These are phyloP conservation scores for Cutaneotrichosporon spelunceum DNA, from an alignment of 1,284 basidiomycete genomes.

Conservation along the genomic window DNA sequence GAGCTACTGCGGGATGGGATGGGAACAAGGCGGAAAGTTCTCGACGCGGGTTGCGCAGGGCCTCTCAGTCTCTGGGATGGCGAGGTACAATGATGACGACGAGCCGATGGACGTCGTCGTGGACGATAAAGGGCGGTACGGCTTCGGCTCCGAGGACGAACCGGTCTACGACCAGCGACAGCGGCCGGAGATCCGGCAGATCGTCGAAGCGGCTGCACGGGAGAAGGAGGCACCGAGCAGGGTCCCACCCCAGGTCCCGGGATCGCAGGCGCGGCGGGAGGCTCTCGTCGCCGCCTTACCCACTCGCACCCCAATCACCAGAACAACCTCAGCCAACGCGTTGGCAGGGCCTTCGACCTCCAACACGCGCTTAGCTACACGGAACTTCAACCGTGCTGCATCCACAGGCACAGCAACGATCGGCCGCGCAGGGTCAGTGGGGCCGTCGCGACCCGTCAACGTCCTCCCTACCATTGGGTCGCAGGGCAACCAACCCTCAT, in stretches of 20 bases:
- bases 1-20: slow-evolving; percentile 36
- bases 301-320: slow-evolving; percentile 14
- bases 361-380: slow-evolving; percentile 2
- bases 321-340: slow-evolving; percentile 14
- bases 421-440: slow-evolving; percentile 13
- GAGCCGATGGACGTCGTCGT: slow-evolving; percentile 30
- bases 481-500: slow-evolving; percentile 27
- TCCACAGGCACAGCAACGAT: slow-evolving; percentile 36
- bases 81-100: slow-evolving; percentile 16
- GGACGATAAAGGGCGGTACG: slow-evolving; percentile 35
- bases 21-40: slow-evolving; percentile 40
- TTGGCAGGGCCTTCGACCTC: slow-evolving; percentile 1
- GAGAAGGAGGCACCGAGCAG: not conserved
- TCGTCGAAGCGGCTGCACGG: slow-evolving; percentile 8
- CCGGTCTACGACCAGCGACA: slow-evolving; percentile 31
- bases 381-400: slow-evolving; percentile 31
- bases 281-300: slow-evolving; percentile 15
- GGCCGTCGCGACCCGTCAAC: slow-evolving; percentile 12
- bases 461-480: slow-evolving; percentile 36
- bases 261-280: slow-evolving; percentile 19
- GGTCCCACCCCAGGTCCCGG: slow-evolving; percentile 10
- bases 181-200: slow-evolving; percentile 22
- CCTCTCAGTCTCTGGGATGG: slow-evolving; percentile 2
- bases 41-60: not conserved
- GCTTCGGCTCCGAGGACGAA: slow-evolving; percentile 26